phyloP scores from a whole-genome alignment of 2,329 filamentous ascomycete genomes.

The Cladosporium sp. region DNA sequence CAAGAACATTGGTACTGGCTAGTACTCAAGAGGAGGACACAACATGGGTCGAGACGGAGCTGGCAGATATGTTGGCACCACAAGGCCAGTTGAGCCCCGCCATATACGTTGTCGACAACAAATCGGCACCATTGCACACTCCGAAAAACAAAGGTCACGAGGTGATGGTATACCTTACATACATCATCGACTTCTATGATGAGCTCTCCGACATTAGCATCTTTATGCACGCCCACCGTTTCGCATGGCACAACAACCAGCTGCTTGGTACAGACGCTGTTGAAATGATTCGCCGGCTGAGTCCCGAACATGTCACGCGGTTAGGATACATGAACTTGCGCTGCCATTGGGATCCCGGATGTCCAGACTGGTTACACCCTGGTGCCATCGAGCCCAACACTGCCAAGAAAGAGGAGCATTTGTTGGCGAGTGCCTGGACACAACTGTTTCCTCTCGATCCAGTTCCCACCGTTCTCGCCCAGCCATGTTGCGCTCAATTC shows the following conservation, averaged over 20 bases:
- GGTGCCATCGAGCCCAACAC: constrained; percentile 40
- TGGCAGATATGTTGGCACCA: constrained; percentile 46
- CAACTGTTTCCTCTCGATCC: constrained; percentile 52
- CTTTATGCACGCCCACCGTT: constrained; percentile 64
- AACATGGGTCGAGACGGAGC: constrained; percentile 56
- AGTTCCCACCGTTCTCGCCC: constrained; percentile 55
- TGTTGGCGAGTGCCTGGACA: constrained; percentile 49
- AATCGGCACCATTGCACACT: constrained; percentile 49
- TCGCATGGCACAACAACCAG: constrained; percentile 61
- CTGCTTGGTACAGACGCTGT: constrained; percentile 48
- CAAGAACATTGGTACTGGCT: constrained; percentile 57
- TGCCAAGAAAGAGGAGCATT: constrained; percentile 48
- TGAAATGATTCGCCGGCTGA: constrained; percentile 49
- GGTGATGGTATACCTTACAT: constrained; percentile 63
- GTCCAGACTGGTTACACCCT: constrained; percentile 57
- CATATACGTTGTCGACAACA: constrained; percentile 58
- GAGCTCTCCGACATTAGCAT: constrained; percentile 59
- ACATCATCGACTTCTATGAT: constrained; percentile 64
- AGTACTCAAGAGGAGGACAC: constrained; percentile 55
- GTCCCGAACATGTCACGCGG: constrained; percentile 48
- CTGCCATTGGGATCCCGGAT: constrained; percentile 58
- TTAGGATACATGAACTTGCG: constrained; percentile 59
- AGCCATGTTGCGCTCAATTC: constrained; percentile 67
- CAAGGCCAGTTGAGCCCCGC: constrained; percentile 42
- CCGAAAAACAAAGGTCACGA: constrained; percentile 64